Conservation (phyloP, 495 filamentous ascomycete species). For the Penicillium longicatenatum region DNA sequence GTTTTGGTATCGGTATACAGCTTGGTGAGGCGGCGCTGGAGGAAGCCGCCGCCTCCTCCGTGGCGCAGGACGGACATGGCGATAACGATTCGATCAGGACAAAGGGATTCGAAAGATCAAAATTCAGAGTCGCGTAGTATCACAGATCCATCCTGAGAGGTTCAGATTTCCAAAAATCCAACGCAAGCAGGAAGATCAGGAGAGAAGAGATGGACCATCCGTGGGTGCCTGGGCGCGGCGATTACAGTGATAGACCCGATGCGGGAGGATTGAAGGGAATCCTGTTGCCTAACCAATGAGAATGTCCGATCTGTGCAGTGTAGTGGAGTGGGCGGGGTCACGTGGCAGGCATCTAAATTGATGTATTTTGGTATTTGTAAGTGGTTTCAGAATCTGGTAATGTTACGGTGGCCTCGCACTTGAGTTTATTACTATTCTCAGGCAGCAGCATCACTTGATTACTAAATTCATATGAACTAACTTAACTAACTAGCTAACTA, state of each 20-base stretch:
- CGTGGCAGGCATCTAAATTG: slow-evolving; percentile 45
- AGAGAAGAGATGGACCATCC: slow-evolving; percentile 14
- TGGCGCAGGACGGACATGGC: slow-evolving; percentile 53
- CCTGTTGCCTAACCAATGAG: slow-evolving; percentile 55
- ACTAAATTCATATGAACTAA: background rate
- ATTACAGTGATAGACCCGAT: slow-evolving; percentile 32
- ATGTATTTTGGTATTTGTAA: background rate
- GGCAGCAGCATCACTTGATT: background rate
- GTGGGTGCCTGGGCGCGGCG: slow-evolving; percentile 29
- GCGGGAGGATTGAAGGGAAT: slow-evolving; percentile 38
- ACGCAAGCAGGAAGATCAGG: slow-evolving; percentile 8
- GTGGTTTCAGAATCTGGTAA: background rate
- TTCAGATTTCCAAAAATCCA: background rate
- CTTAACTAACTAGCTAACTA: too few relatives aligned
- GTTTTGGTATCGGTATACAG: slow-evolving; percentile 92
- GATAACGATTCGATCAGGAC: slow-evolving; percentile 29
- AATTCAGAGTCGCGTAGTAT: slow-evolving; percentile 7
- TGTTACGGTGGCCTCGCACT: background rate
- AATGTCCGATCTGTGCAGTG: slow-evolving; percentile 4
- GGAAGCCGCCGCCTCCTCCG: slow-evolving; percentile 46
- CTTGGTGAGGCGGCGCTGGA: slow-evolving; percentile 75
- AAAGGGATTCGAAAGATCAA: slow-evolving; percentile 11
- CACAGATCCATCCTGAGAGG: slow-evolving; percentile 19
- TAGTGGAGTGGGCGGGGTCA: slow-evolving; percentile 20
- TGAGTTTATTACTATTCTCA: background rate